Evolutionary conservation across 2,329 filamentous ascomycete genomes (phyloP).

Genomic region (Exophiala spinifera): DNA sequence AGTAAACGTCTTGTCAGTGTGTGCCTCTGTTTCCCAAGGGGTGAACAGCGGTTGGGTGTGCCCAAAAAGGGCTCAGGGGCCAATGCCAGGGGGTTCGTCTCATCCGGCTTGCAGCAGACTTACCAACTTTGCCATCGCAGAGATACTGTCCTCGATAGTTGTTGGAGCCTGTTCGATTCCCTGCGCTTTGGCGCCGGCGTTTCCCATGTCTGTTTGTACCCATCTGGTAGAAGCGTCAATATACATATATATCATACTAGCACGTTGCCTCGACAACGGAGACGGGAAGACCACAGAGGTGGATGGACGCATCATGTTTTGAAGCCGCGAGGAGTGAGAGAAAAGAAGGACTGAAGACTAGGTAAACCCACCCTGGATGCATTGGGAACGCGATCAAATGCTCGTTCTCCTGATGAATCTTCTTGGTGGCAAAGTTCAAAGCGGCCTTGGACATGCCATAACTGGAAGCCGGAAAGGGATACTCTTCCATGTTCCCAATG

Average conservation of each 20-base stretch:
- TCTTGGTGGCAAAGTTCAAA: slow-evolving; percentile 38
- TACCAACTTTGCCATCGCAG: slow-evolving; percentile 10
- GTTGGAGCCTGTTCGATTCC: slow-evolving; percentile 25
- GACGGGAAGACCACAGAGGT: no score
- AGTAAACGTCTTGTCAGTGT: background rate
- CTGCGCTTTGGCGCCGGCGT: slow-evolving; percentile 18
- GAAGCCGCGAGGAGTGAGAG: no score
- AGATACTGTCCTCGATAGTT: slow-evolving; percentile 27
- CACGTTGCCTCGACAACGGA: no score
- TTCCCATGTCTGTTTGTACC: slow-evolving; percentile 29
- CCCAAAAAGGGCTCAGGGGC: no score
- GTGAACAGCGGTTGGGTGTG: no score
- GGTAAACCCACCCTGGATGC: slow-evolving; percentile 19
- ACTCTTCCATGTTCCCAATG: slow-evolving; percentile 1
- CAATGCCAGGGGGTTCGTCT: no score
- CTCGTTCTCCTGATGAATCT: slow-evolving; percentile 38
- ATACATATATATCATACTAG: no score
- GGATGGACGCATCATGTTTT: no score
- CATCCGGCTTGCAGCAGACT: no score
- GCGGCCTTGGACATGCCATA: slow-evolving; percentile 46
- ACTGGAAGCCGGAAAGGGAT: slow-evolving; percentile 26
- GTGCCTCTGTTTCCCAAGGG: no score
- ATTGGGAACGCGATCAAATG: slow-evolving; percentile 14
- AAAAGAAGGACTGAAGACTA: no score
- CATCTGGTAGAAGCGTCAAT: no score